Evolutionary conservation across 306 rosid genomes (phyloP), one percentile per base, ranked within the genome.

Genomic region (Abrus precatorius): DNA sequence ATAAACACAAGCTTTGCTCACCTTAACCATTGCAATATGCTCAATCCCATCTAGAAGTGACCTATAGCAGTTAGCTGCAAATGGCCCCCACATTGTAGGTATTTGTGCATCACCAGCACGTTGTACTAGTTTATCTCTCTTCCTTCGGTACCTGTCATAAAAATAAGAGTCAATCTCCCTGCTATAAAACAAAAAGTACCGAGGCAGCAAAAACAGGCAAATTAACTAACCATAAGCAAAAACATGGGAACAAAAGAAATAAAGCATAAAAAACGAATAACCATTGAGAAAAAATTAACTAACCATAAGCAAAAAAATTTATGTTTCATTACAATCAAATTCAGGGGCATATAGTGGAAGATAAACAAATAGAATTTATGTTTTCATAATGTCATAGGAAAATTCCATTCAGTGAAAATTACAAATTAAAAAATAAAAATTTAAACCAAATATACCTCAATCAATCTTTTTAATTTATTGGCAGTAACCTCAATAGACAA

Each of bases 1-100:
- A 79, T 50, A 62, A 62, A 52, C 60, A 50, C 70, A 59, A 36
- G 72, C 66, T 75, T 48, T 28, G n/a, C 83, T 82, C 80, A 95
- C 99, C 90, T 95, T 95, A 55, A 95, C 99, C 99, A 95, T 95
- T 53, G 97, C 97, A 84, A 93, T 90, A 77, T 95, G 99, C 86
- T 93, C 99, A 65, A 91, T 91, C 68, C 98, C 97, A 76, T 93
- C 99, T 36, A 95, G 48, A 75, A 93, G 83, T 27, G 99, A 91
- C 76, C 82, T 85, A 82, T 93, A 95, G 77, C 98, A 95, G 85
- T 85, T 86, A 49, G 99, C 90, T 43, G 80, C 72, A 71, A 89
- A 95, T 38, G 99, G 95, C 45, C 99, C 98, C 99, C 99, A 95
- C 88, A 78, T 89, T 71, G 99, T 95, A 28, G 99, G 99, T 84